Evolutionary conservation across 1,139 yeast species (phyloP).

Genomic region (Yamadazyma taylorii): DNA sequence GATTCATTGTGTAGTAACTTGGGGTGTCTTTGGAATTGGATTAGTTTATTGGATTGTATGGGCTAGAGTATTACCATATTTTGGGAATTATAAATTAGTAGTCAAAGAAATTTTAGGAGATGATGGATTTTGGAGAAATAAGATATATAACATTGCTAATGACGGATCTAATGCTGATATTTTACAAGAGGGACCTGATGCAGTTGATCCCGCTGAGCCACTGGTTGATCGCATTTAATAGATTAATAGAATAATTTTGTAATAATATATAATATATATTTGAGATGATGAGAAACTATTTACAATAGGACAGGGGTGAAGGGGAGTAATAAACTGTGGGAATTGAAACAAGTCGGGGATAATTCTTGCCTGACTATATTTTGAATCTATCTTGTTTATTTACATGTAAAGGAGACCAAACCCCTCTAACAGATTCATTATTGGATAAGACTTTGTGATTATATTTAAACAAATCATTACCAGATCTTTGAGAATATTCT

Average conservation of each 20-base stretch:
- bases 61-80: slow-evolving; percentile 58
- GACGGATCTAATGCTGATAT: slow-evolving; percentile 20
- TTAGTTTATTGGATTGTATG: slow-evolving; percentile 70
- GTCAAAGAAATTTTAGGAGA: slow-evolving; percentile 62
- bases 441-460: slow-evolving; percentile 73
- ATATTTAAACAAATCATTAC: slow-evolving; percentile 41
- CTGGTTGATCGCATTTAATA: neutral
- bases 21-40: slow-evolving; percentile 77
- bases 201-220: too few relatives aligned
- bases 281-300: too few relatives aligned
- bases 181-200: too few relatives aligned
- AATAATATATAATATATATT: too few relatives aligned
- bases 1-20: slow-evolving; percentile 79
- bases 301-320: too few relatives aligned
- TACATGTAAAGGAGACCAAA: slow-evolving; percentile 95
- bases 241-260: neutral
- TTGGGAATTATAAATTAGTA: slow-evolving; percentile 60
- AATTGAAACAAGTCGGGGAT: too few relatives aligned
- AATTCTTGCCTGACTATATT: slow-evolving; percentile 39
- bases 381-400: slow-evolving; percentile 67
- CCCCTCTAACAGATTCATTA: slow-evolving; percentile 88
- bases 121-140: slow-evolving; percentile 75
- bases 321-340: too few relatives aligned
- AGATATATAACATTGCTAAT: slow-evolving; percentile 46
- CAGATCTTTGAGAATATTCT: slow-evolving; percentile 46